Base-by-base conservation (phyloP, 345 rosid species). In the Cardamine occulta region DNA sequence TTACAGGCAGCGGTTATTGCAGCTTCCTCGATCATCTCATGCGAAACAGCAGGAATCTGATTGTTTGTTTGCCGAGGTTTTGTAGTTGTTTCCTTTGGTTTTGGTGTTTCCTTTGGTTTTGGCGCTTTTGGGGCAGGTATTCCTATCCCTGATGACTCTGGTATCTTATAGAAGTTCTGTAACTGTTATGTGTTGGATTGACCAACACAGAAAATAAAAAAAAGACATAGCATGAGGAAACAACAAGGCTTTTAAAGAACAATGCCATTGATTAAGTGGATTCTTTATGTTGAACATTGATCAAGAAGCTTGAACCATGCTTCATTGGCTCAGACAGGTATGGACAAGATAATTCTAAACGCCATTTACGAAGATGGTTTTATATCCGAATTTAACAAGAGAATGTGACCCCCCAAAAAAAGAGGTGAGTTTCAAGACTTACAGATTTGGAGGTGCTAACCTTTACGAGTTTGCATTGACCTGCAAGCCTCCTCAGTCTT, bases 401-500 rank as follows among this genome's bases (percentile, higher is more conserved):
- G 19, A 37, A 10, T 59, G 74, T 15, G 23, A 28, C 51, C 7
- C 59, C 34, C 18, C 29, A 23, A 42, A 17, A n/a, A 11, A 29
- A 6, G 7, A 21, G n/a, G 59, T 15, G 70, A 51, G 62, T 1
- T 66, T 59, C 7, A 60, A 53, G 40, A 67, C 78, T 73, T 79
- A 68, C 71, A 74, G 75, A 35, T 66, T 72, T 59, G 47, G 63
- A 56, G 74, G 24, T 70, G 68, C 72, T 81, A 68, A 93, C 94
- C 97, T 88, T 89, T 74, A 84, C 86, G 58, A 93, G 90, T 84
- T 89, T 93, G 12, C 84, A 91, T 82, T 83, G 88, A n/a, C 64
- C 72, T 76, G 87, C 93, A 77, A 93, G 85, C 80, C 94, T 87
- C 83, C 92, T 88, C 85, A 91, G 78, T 84, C 86, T 88, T 73